A percentile compares a stretch with the other conserved stretches of the same genome.
Conservation (phyloP, 1,284 basidiomycete species). For the Puccinia novopanici region DNA sequence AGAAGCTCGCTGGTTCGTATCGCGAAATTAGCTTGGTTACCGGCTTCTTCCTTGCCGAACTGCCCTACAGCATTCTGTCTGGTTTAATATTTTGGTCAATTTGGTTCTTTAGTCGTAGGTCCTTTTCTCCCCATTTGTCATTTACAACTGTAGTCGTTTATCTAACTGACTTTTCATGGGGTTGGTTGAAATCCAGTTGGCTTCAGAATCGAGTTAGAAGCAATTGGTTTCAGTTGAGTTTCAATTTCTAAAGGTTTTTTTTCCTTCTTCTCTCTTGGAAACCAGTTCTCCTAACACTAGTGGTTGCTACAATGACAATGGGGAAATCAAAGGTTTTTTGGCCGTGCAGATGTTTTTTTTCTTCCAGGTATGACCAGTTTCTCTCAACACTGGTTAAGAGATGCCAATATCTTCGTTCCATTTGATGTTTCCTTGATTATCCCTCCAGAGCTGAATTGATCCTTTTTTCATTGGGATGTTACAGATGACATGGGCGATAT, state of each 20-base stretch:
- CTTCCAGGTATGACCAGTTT: slow-evolving; percentile 52
- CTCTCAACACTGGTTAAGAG: neutral
- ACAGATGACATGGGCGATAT: slow-evolving; percentile 56
- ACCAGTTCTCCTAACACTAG: neutral
- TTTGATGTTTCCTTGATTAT: neutral
- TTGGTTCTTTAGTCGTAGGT: slow-evolving; percentile 46
- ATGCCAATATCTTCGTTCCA: neutral
- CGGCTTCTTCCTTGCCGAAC: slow-evolving; percentile 42
- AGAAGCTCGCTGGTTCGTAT: slow-evolving; percentile 48
- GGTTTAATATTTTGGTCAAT: slow-evolving; percentile 45
- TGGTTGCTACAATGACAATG: neutral
- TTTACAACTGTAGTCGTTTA: neutral
- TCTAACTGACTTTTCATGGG: neutral
- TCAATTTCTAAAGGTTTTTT: too few relatives aligned
- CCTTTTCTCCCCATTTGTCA: neutral
- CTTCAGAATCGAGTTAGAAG: slow-evolving; percentile 30
- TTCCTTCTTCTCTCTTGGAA: too few relatives aligned
- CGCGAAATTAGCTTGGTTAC: slow-evolving; percentile 19
- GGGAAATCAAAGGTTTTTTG: slow-evolving; percentile 52
- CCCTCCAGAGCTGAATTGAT: neutral
- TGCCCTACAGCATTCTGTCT: slow-evolving; percentile 34
- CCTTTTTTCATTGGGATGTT: neutral
- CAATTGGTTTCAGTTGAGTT: slow-evolving; percentile 42
- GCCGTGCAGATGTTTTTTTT: slow-evolving; percentile 55
- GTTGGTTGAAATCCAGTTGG: slow-evolving; percentile 32